A percentile compares a stretch with the other conserved stretches of the same genome.
Conservation (phyloP, 352 stramenopile species). For the Aphanomyces cochlioides region DNA sequence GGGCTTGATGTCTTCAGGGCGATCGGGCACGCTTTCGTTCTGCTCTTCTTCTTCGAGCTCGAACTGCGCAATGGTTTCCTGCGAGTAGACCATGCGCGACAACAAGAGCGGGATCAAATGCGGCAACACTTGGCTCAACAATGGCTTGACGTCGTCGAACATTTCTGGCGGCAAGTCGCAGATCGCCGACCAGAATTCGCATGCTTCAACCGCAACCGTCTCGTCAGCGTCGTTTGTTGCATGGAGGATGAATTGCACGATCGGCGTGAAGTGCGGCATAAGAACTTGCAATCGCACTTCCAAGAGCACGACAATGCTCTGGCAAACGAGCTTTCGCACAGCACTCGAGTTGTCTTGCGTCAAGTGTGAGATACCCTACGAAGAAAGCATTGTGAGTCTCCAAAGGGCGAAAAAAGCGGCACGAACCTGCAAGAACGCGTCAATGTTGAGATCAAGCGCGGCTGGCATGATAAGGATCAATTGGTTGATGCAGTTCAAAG, state of each 20-base stretch:
- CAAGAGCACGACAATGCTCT: constrained; percentile 88
- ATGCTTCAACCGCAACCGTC: constrained; percentile 83
- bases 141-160: constrained; percentile 90
- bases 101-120: constrained; percentile 92
- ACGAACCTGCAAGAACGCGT: constrained; percentile 65
- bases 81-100: constrained; percentile 93
- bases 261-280: constrained; percentile 84
- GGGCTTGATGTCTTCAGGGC: constrained; percentile 88
- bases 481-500: constrained; percentile 87
- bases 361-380: constrained; percentile 75
- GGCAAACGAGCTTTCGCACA: constrained; percentile 85
- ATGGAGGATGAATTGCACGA: constrained; percentile 90
- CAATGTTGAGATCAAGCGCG: constrained; percentile 86
- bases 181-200: constrained; percentile 89
- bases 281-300: constrained; percentile 87
- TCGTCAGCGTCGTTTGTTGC: constrained; percentile 76
- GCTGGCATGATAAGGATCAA: constrained; percentile 87
- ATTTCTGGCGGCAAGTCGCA: constrained; percentile 76
- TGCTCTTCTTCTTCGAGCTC: constrained; percentile 86
- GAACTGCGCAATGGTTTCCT: constrained; percentile 89
- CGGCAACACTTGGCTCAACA: constrained; percentile 76
- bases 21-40: constrained; percentile 85
- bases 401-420: neutral
- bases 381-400: neutral
- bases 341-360: constrained; percentile 78